Percentiles rank a stretch among this genome's conserved stretches.
These are phyloP conservation scores for Lipomyces lipofer DNA, from an alignment of 805 yeast genomes.

Conservation along the genomic window DNA sequence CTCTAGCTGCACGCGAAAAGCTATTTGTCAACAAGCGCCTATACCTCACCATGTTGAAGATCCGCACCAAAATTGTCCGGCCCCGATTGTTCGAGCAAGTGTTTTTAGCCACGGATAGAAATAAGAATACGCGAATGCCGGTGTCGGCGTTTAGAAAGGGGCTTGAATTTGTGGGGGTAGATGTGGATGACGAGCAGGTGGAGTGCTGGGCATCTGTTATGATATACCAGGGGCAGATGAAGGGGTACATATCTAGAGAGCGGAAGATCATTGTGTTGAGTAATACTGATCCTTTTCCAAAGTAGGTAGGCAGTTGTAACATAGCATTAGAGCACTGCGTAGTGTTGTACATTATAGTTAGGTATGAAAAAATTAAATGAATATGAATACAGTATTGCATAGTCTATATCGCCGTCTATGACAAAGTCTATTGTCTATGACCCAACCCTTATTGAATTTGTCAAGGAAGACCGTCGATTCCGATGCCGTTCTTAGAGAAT, in stretches of 20 bases:
- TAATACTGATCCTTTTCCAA: conserved; percentile 72
- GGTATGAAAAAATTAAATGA: too few relatives aligned
- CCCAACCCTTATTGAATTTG: too few relatives aligned
- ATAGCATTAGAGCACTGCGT: too few relatives aligned
- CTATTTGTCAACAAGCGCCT: conserved; percentile 59
- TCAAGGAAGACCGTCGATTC: too few relatives aligned
- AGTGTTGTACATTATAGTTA: too few relatives aligned
- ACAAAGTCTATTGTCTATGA: too few relatives aligned
- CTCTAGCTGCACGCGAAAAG: conserved; percentile 48
- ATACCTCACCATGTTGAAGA: conserved; percentile 57
- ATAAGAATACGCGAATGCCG: conserved; percentile 39
- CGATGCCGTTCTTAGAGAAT: too few relatives aligned
- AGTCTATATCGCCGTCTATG: too few relatives aligned
- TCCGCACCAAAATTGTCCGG: conserved; percentile 51
- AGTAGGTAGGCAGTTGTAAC: too few relatives aligned
- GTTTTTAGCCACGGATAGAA: conserved; percentile 35
- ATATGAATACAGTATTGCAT: too few relatives aligned
- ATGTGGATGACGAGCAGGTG: conserved; percentile 48
- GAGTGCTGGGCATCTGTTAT: conserved; percentile 71
- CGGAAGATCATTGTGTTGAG: conserved; percentile 73
- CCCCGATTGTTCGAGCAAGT: conserved; percentile 52
- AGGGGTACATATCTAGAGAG: conserved; percentile 80
- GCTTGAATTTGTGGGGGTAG: conserved; percentile 40
- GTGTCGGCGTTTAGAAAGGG: conserved; percentile 49
- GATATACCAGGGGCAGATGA: conserved; percentile 59